phyloP scores from a whole-genome alignment of 176 grass and related monocot species.

The Carex scoparia region DNA sequence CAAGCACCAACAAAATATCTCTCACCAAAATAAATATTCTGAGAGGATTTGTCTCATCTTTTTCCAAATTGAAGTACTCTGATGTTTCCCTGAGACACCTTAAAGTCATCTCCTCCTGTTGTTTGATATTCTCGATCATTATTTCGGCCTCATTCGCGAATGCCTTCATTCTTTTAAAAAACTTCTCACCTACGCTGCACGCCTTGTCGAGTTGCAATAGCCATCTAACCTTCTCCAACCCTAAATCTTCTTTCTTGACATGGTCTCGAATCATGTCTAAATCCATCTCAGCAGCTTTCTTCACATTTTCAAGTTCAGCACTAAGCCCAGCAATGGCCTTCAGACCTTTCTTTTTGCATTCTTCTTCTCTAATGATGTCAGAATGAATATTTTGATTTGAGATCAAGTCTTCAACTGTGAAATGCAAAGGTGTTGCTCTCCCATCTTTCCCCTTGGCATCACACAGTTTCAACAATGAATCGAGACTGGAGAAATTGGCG shows the following conservation, averaged over 20 bases:
- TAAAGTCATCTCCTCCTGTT: slow-evolving; percentile 25
- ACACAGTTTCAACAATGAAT: slow-evolving; percentile 60
- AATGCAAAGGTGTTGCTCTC: slow-evolving; percentile 65
- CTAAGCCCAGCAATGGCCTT: slow-evolving; percentile 47
- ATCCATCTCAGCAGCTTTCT: slow-evolving; percentile 56
- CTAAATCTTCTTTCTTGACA: slow-evolving; percentile 38
- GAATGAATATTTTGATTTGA: slow-evolving; percentile 22
- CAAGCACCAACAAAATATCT: slow-evolving; percentile 54
- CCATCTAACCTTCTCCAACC: slow-evolving; percentile 48
- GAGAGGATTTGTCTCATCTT: slow-evolving; percentile 46
- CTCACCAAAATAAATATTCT: slow-evolving; percentile 66
- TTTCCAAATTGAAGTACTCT: slow-evolving; percentile 56
- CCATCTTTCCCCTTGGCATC: slow-evolving; percentile 59
- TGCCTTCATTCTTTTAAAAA: slow-evolving; percentile 41
- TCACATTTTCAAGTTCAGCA: slow-evolving; percentile 67
- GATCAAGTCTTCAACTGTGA: slow-evolving; percentile 71
- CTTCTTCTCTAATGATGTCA: slow-evolving; percentile 45
- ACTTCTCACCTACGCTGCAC: slow-evolving; percentile 31
- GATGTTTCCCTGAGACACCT: slow-evolving; percentile 49
- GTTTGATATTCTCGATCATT: slow-evolving; percentile 39
- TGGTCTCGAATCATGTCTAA: slow-evolving; percentile 36
- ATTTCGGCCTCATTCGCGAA: slow-evolving; percentile 36
- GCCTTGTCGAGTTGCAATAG: slow-evolving; percentile 46
- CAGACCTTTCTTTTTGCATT: slow-evolving; percentile 57
- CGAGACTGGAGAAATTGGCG: slow-evolving; percentile 49